These are phyloP conservation scores for Oenanthe sinensis DNA, from an alignment of 129 eudicot genomes.

Conservation along the genomic window DNA sequence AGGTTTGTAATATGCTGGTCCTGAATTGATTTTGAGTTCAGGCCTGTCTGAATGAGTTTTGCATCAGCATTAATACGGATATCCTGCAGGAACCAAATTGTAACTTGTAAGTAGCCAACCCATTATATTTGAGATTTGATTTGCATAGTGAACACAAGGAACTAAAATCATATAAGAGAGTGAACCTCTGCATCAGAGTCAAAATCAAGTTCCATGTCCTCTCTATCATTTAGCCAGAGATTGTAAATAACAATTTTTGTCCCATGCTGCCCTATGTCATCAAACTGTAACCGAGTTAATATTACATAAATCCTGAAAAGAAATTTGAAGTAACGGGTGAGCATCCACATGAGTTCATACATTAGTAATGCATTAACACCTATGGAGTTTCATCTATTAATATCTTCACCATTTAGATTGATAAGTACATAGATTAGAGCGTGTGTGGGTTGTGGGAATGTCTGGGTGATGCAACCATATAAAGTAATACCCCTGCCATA, in stretches of 20 bases:
- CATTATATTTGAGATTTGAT: not conserved
- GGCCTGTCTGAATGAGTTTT: constrained; percentile 16
- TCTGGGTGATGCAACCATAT: not conserved
- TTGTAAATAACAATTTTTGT: constrained; percentile 75
- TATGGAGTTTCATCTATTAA: too few species aligned
- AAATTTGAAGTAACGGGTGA: not conserved
- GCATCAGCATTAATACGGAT: constrained; percentile 45
- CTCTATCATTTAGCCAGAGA: constrained; percentile 71
- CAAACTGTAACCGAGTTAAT: constrained; percentile 46
- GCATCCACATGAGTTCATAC: not conserved
- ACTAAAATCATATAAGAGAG: constrained; percentile 3
- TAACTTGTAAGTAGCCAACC: not conserved
- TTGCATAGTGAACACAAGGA: not conserved
- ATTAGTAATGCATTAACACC: too few species aligned
- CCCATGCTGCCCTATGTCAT: constrained; percentile 64
- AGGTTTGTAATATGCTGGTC: constrained; percentile 66
- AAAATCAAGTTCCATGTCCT: constrained; percentile 71
- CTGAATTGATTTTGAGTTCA: constrained; percentile 22
- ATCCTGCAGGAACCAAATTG: constrained; percentile 41
- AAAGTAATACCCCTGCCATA: not conserved
- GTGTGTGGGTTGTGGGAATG: not conserved
- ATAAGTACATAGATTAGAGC: not conserved
- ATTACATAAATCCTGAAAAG: not conserved
- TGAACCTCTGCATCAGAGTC: constrained; percentile 73
- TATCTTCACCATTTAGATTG: not conserved